Evolutionary conservation across 768 basidiomycete species (phyloP), one percentile per base, ranked within the genome.

Genomic region (Termitomyces sp.): DNA sequence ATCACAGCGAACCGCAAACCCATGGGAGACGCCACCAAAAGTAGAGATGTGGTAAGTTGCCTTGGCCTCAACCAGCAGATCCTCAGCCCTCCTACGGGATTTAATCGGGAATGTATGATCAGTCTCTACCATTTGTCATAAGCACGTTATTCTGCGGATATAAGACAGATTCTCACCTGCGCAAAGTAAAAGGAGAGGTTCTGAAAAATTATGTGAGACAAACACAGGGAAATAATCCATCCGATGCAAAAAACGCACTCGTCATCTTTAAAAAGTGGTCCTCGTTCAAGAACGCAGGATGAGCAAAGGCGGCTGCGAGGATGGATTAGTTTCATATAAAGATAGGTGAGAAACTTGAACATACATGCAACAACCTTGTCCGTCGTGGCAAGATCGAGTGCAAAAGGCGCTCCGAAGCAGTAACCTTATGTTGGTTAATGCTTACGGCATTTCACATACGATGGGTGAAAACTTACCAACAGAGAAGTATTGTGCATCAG

Each of bases 341-440:
- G 44, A n/a, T 20, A 12, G 16, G 16, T 16, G 39, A 2, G 27
- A 14, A 5, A 16, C 6, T 8, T 12, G 36, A 34, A 43, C 9
- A 27, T 65, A 83, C 83, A 77, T 18, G 83, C 81, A 1, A 73
- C 70, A n/a, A 83, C 64, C 36, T 76, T 72, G 45, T 82, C 78
- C 0, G 72, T 79, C 7, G 75, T 72, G 1, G 77, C 75, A 3
- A 79, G 71, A 5, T 82, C 73, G 52, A 85, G 73, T 8, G 75
- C 76, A 54, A 74, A 83, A 0, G 82, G 82, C 0, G 74, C 85
- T 6, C 83, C 83, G 58, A 84, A 85, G 63, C 82, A 87, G 59
- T 84, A 84, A 12, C 84, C 82, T 85, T 30, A 14, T 13, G 12
- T 22, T n/a, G 20, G 32, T 12, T 12, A 1, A 24, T 18, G n/a